Evolutionary conservation across 805 yeast genomes (phyloP).

Genomic region (Myxozyma neotropica): DNA sequence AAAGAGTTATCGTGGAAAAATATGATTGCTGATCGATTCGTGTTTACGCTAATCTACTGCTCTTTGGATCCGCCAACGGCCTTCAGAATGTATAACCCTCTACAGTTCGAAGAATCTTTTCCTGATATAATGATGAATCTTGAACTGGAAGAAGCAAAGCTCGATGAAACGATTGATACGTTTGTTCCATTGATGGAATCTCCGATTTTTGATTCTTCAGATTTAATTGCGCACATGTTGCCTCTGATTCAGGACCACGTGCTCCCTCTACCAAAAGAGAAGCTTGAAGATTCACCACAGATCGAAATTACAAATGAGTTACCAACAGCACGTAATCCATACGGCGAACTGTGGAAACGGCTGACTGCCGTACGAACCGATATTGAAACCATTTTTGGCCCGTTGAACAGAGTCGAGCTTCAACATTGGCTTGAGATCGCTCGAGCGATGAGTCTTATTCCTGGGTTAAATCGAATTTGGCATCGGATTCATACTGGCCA

Average conservation of each 20-base stretch:
- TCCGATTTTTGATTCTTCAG: background rate
- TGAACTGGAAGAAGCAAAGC: background rate
- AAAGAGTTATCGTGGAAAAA: background rate
- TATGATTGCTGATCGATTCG: conserved; percentile 12
- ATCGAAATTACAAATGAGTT: background rate
- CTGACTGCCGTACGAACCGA: conserved; percentile 15
- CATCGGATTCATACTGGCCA: conserved; percentile 10
- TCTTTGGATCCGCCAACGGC: conserved; percentile 4
- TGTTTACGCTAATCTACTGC: conserved; percentile 7
- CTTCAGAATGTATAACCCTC: background rate
- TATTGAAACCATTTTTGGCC: conserved; percentile 22
- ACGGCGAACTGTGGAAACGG: conserved; percentile 15
- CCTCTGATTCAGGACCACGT: background rate
- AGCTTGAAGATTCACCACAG: background rate
- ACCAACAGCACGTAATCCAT: background rate
- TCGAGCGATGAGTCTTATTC: conserved; percentile 5
- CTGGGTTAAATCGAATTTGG: conserved; percentile 15
- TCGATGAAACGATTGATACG: background rate
- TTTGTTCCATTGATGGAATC: background rate
- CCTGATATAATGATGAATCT: background rate
- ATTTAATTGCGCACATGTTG: background rate
- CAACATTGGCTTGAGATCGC: conserved; percentile 23
- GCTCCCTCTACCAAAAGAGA: conserved; percentile 5
- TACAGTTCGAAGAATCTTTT: background rate
- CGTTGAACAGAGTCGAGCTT: conserved; percentile 16